Base-by-base conservation (phyloP, 2,329 filamentous ascomycete genomes). In the Geoglossum cookeanum region DNA sequence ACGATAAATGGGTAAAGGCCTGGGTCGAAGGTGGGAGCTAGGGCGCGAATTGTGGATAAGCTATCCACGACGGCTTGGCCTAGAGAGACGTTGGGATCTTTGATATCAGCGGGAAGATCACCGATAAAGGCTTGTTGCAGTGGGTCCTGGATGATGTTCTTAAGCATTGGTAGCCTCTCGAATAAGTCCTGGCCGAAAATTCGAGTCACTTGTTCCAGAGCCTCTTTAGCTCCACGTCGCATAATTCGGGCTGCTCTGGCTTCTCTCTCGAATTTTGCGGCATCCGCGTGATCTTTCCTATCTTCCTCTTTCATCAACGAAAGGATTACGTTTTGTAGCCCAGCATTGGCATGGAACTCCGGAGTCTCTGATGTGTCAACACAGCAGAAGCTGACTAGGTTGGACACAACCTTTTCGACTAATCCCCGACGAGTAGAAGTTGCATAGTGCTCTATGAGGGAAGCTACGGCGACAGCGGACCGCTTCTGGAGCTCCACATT, bases 281-380 rank as follows among this genome's bases (percentile, higher is more conserved):
- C 87, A 71, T 97, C 91, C 0, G 85, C 81, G 64, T 96, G 90
- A 64, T 98, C 92, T 62, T 90, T 84, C 49, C 92, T 80, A 65
- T 98, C 92, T 70, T 98, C 92, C 67, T 98, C 92, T 70, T 98
- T 98, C 63, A 91, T 87, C 69, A 98, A 82, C 0, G 92, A 97
- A 15, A 98, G 72, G 58, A 98, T 92, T 13, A 84, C 84, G 61
- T 83, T 81, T 51, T 84, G 85, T 65, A 94, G 84, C 48, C 75
- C 69, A 1, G 85, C 85, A 65, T 97, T 92, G 32, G 86, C 83
- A 3, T 84, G 81, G 67, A 97, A 97, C 65, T 97, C 92, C 0
- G 92, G 92, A 0, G 94, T 98, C 69, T 98, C 94, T 0, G 92
- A 91, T 1, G 94, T 94, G 67, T 98, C 92, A 65, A 96, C 88